phyloP scores from a whole-genome alignment of 2,329 filamentous ascomycete species.

The Arthrobotrys pseudoclavata region DNA sequence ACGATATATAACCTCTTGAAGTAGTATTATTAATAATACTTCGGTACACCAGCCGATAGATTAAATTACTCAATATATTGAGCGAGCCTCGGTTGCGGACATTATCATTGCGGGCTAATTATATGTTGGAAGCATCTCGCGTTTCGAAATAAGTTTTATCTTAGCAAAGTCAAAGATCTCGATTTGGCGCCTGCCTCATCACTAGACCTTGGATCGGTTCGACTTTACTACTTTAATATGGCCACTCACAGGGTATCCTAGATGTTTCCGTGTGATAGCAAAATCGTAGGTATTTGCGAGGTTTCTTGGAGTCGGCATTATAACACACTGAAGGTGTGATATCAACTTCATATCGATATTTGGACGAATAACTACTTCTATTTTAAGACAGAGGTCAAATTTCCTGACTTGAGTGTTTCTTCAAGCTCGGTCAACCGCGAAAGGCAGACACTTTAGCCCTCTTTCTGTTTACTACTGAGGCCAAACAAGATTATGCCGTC shows the following conservation, averaged over 20 bases:
- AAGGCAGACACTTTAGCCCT: slow-evolving; percentile 18
- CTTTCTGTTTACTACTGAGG: slow-evolving; percentile 25
- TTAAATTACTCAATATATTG: neutral
- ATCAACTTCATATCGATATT: slow-evolving; percentile 11
- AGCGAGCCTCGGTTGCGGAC: slow-evolving; percentile 16
- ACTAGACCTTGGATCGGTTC: slow-evolving; percentile 8
- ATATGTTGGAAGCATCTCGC: slow-evolving; percentile 13
- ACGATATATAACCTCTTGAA: neutral
- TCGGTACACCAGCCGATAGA: neutral
- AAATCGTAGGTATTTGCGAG: neutral
- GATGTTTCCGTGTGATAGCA: neutral
- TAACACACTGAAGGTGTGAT: slow-evolving; percentile 26
- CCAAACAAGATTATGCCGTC: slow-evolving; percentile 22
- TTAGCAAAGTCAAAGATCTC: slow-evolving; percentile 7
- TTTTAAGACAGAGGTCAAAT: neutral
- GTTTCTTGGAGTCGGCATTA: neutral
- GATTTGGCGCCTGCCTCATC: slow-evolving; percentile 4
- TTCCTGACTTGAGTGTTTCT: slow-evolving; percentile 1
- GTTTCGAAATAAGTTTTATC: slow-evolving; percentile 37
- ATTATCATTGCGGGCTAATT: slow-evolving; percentile 18
- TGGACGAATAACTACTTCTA: neutral
- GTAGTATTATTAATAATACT: slow-evolving; percentile 22
- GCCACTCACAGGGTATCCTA: neutral
- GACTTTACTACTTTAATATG: slow-evolving; percentile 5
- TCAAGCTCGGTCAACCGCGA: neutral